Conservation (phyloP, 148 eudicot genomes). For the Spergularia bocconei region DNA sequence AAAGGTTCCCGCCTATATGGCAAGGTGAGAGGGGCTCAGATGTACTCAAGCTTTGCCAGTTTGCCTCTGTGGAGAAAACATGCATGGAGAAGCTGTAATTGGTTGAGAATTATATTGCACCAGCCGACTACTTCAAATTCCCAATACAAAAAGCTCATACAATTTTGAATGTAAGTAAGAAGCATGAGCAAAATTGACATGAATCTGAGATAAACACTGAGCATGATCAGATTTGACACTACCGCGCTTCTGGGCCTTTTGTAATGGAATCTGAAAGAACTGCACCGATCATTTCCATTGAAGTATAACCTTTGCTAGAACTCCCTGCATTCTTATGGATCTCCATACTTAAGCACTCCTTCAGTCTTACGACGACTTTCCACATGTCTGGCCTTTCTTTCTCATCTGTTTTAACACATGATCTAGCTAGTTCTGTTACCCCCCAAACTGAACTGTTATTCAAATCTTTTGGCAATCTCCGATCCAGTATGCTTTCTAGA, state of each 20-base stretch:
- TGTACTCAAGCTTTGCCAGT: too few species aligned
- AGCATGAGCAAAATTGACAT: too few species aligned
- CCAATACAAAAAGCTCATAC: too few species aligned
- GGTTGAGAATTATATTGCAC: too few species aligned
- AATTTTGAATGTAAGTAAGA: too few species aligned
- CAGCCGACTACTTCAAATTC: too few species aligned
- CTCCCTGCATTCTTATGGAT: not conserved
- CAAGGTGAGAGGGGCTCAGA: too few species aligned
- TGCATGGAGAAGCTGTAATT: too few species aligned
- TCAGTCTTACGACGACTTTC: not conserved
- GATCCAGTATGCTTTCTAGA: conserved; percentile 1
- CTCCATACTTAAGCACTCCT: conserved; percentile 4
- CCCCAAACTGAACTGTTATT: not conserved
- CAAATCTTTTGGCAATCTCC: not conserved
- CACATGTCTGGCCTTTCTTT: conserved; percentile 5
- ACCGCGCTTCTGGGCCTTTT: not conserved
- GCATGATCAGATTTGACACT: too few species aligned
- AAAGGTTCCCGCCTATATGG: too few species aligned
- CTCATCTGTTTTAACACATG: not conserved
- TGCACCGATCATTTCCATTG: conserved; percentile 7
- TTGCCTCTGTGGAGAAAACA: too few species aligned
- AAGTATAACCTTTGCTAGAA: not conserved
- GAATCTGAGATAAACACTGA: too few species aligned
- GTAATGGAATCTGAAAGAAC: not conserved
- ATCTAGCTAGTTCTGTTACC: not conserved